Percentiles rank a stretch among this genome's conserved stretches.
These are phyloP conservation scores for Sarcomyxa edulis DNA, from an alignment of 768 basidiomycete genomes.

Conservation along the genomic window DNA sequence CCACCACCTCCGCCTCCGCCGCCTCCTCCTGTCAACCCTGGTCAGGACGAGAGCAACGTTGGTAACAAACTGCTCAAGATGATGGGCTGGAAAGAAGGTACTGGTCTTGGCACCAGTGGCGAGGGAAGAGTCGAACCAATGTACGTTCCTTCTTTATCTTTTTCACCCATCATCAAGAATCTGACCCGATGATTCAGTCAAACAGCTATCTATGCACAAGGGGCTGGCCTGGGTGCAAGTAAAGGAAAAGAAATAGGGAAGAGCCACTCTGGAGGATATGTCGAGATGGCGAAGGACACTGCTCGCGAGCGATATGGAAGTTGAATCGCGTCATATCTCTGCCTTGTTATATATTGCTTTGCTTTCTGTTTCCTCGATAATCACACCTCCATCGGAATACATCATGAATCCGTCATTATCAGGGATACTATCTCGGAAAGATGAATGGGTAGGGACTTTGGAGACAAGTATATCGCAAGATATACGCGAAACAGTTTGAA, in stretches of 20 bases:
- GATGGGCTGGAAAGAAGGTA: conserved; percentile 97
- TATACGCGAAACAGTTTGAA: no score
- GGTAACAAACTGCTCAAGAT: conserved; percentile 93
- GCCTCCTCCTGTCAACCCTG: conserved; percentile 61
- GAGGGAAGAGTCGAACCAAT: conserved; percentile 89
- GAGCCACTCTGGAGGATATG: conserved; percentile 67
- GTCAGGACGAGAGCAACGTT: conserved; percentile 77
- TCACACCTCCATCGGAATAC: no score
- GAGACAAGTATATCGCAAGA: no score
- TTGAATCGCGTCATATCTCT: no score
- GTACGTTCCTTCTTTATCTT: conserved; percentile 33
- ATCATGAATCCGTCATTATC: no score
- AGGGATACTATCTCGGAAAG: no score
- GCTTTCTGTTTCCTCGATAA: no score
- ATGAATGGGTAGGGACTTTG: no score
- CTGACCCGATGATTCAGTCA: conserved; percentile 37
- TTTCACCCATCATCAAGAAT: conserved; percentile 4
- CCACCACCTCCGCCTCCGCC: conserved; percentile 62
- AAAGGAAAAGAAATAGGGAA: conserved; percentile 82
- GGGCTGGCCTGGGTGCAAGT: conserved; percentile 88
- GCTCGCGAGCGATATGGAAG: no score
- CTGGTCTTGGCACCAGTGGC: conserved; percentile 75
- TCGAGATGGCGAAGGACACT: conserved; percentile 71
- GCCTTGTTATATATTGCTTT: no score
- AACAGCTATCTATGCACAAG: conserved; percentile 82